phyloP scores from a whole-genome alignment of 2,329 filamentous ascomycete genomes.

The Aspergillus pseudoviridinutans region DNA sequence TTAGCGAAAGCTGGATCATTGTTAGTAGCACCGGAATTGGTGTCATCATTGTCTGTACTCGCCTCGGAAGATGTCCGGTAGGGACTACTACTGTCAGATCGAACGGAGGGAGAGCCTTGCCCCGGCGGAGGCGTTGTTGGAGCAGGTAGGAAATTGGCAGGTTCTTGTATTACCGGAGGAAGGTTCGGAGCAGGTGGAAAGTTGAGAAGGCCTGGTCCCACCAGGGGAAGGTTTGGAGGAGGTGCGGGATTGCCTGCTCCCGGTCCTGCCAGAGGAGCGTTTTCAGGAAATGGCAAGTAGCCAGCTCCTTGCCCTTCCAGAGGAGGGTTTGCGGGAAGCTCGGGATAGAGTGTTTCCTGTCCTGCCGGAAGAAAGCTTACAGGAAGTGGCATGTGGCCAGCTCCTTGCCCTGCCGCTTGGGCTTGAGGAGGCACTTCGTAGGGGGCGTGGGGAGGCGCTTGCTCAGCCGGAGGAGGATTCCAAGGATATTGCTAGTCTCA shows the following conservation, averaged over 20 bases:
- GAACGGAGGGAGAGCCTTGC: neutral
- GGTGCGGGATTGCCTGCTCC: no score
- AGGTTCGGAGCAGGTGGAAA: neutral
- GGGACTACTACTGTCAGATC: neutral
- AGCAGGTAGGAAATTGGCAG: neutral
- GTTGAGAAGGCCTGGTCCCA: neutral
- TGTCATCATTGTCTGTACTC: neutral
- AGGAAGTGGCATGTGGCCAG: no score
- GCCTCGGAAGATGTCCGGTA: neutral
- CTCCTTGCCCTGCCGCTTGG: neutral
- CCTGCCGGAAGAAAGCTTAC: neutral
- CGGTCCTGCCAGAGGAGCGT: no score
- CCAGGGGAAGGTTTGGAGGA: neutral
- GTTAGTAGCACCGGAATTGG: neutral
- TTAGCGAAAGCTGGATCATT: neutral
- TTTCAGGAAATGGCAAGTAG: no score
- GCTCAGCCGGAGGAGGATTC: neutral
- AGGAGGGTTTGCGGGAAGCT: neutral
- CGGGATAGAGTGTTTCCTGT: neutral
- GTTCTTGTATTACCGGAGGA: neutral
- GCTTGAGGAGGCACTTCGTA: neutral
- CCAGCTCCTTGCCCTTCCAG: neutral
- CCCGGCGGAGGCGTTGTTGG: neutral
- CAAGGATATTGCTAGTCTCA: neutral
- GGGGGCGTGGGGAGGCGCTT: neutral